Conservation (phyloP, 768 basidiomycete species). For the Amanita brunnescens region DNA sequence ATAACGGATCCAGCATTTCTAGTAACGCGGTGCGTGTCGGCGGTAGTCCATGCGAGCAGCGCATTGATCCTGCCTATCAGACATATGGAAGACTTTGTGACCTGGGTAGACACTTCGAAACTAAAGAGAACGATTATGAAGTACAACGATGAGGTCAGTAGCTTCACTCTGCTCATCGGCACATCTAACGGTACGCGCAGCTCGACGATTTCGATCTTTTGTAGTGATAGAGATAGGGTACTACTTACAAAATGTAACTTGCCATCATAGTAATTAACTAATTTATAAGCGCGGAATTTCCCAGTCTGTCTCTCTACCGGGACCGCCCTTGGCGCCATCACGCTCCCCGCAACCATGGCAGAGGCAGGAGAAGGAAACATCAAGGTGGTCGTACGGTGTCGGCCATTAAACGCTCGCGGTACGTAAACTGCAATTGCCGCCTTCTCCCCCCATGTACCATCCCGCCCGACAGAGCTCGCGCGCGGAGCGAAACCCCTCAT, state of each 20-base stretch:
- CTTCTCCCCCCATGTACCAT: constrained; percentile 4
- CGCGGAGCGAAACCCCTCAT: constrained; percentile 92
- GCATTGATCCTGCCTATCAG: constrained; percentile 36
- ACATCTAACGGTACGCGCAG: constrained; percentile 30
- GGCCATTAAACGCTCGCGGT: constrained; percentile 95
- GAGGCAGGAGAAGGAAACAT: constrained; percentile 83
- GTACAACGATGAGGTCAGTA: constrained; percentile 88
- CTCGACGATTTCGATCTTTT: constrained; percentile 92
- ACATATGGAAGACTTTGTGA: constrained; percentile 99
- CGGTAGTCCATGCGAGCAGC: neutral
- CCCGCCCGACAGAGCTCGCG: constrained; percentile 58
- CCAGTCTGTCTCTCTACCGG: too few relatives aligned
- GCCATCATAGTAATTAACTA: too few relatives aligned
- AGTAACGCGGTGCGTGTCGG: constrained; percentile 63
- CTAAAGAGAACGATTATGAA: constrained; percentile 91
- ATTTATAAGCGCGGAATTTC: neutral
- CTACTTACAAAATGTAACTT: neutral
- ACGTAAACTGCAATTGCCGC: constrained; percentile 23
- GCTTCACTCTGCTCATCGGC: neutral
- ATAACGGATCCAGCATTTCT: constrained; percentile 95
- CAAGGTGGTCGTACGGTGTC: constrained; percentile 91
- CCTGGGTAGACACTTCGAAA: constrained; percentile 98
- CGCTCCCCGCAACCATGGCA: constrained; percentile 36
- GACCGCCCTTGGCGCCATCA: too few relatives aligned
- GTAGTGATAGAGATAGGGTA: constrained; percentile 21